These are phyloP conservation scores for Sclerotinia sclerotiorum DNA, from an alignment of 2,329 filamentous ascomycete genomes.

Conservation along the genomic window DNA sequence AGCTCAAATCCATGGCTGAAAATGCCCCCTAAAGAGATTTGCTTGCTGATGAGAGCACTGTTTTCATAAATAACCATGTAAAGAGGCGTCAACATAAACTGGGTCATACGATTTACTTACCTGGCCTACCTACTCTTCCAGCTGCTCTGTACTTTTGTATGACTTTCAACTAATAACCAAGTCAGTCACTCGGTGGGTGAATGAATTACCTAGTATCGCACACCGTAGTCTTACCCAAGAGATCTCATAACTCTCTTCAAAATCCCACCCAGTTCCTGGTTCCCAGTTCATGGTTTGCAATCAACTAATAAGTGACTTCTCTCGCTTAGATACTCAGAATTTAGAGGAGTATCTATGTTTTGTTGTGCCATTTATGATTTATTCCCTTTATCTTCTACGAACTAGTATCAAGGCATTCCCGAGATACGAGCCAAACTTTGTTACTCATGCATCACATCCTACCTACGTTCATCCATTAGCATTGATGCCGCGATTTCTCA, in stretches of 20 bases:
- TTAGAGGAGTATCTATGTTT: not conserved
- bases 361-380: not conserved
- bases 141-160: not conserved
- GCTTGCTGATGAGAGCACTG: constrained; percentile 10
- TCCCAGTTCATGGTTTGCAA: not conserved
- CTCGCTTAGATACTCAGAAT: not conserved
- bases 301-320: not conserved
- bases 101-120: not conserved
- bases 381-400: not conserved
- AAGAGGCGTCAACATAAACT: constrained; percentile 21
- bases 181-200: not conserved
- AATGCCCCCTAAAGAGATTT: not conserved
- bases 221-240: not conserved
- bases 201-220: not conserved
- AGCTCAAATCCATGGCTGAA: not conserved
- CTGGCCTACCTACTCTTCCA: not conserved
- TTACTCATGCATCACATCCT: constrained; percentile 1
- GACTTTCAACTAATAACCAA: not conserved
- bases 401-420: not conserved
- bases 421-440: constrained; percentile 15
- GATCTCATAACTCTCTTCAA: not conserved
- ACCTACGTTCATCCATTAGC: constrained; percentile 3
- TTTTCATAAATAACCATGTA: constrained; percentile 13
- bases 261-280: not conserved
- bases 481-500: not conserved